Base-by-base conservation (phyloP, 2,329 filamentous ascomycete species). In the Bipolaris zeicola region DNA sequence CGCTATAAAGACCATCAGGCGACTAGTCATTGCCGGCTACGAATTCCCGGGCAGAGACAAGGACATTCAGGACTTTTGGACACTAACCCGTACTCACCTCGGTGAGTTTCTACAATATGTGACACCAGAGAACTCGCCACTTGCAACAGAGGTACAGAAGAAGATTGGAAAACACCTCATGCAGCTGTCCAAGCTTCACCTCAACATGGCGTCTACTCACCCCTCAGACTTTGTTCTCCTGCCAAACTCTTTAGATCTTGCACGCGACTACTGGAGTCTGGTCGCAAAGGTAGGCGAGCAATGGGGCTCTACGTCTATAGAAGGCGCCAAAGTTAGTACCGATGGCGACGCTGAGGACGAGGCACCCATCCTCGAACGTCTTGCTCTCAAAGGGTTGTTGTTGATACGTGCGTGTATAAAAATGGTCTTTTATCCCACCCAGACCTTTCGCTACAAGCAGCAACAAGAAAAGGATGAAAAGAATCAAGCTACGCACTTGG, bases 131-230 rank as follows among this genome's bases (percentile, higher is more conserved):
- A 82, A 82, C n/a, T 77, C 79, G 5, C 74, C 85, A 2, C 77
- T 88, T 36, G 68, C 54, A 24, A 7, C 66, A 6, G 72, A 78
- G 3, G 83, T 87, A 22, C 84, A 85, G 56, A 84, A 83, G 34
- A 71, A 89, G 22, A 79, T 96, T n/a, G 90, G 90, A 63, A 96
- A 92, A 71, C 93, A 97, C 71, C 81, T 96, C 2, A 78, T 97
- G 39, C 93, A 98, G 71, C 88, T 98, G 47, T 88, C 93, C 3
- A 99, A 98, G 76, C 80, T 99, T 3, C 95, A 98, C 72, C 83
- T 96, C 37, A 88, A 92, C 53, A 94, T 98, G 88, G 87, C 91
- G 1, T 86, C 86, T 47, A 79, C 82, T 5, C 92, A 96, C 72
- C 87, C 93, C 1, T 88, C 90, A 3, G 90, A 92, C 52, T 98